These are phyloP conservation scores for Nephelium lappaceum DNA, from an alignment of 345 rosid genomes.

Conservation along the genomic window DNA sequence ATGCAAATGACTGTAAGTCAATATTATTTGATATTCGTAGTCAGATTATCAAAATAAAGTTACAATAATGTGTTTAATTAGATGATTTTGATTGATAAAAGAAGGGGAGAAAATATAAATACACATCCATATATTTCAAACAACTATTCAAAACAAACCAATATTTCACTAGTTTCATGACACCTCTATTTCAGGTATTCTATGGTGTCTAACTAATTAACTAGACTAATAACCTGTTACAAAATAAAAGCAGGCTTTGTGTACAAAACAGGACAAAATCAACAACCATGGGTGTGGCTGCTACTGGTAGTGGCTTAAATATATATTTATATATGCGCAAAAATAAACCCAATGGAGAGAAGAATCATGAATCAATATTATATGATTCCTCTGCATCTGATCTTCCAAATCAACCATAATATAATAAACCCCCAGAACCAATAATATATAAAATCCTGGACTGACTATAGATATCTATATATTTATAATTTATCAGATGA, in stretches of 20 bases:
- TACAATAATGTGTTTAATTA: too few species aligned
- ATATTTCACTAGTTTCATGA: conserved; percentile 6
- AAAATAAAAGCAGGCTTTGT: not conserved
- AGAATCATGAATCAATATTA: conserved; percentile 14
- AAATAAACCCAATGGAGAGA: not conserved
- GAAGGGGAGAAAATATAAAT: not conserved
- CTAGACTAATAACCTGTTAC: not conserved
- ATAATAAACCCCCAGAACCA: not conserved
- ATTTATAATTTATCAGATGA: too few species aligned
- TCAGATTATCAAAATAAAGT: too few species aligned
- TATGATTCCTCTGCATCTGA: not conserved
- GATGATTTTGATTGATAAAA: too few species aligned
- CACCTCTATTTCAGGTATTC: conserved; percentile 17
- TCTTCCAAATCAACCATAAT: too few species aligned
- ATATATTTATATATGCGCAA: not conserved
- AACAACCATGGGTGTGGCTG: not conserved
- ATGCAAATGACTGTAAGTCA: too few species aligned
- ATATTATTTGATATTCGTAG: too few species aligned
- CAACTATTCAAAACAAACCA: not conserved
- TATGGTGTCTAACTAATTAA: conserved; percentile 13
- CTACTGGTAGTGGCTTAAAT: not conserved
- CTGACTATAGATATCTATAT: not conserved
- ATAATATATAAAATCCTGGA: conserved; percentile 18
- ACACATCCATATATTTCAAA: not conserved
- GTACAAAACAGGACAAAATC: not conserved